Conservation (phyloP, 305 asterid species). For the Fraxinus sp. region DNA sequence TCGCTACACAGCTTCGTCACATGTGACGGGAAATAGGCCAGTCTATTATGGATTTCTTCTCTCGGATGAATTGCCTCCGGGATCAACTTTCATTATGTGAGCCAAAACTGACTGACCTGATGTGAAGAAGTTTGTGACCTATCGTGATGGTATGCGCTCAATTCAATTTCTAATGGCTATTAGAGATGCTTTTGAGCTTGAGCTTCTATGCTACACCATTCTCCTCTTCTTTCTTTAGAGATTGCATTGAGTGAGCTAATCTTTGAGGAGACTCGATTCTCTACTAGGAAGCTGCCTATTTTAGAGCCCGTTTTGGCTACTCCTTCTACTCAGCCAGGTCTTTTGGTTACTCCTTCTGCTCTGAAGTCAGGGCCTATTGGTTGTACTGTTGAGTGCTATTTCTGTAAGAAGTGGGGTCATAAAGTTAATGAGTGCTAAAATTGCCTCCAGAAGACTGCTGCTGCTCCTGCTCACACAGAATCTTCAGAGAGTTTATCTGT, state of each 20-base stretch:
- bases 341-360: not conserved
- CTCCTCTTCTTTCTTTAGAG: not conserved
- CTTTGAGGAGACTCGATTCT: not conserved
- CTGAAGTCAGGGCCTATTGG: not conserved
- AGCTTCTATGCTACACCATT: not conserved
- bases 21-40: not conserved
- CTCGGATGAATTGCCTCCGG: not conserved
- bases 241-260: not conserved
- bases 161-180: not conserved
- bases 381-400: not conserved
- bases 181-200: not conserved
- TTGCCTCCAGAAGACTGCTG: not conserved
- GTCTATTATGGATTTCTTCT: not conserved
- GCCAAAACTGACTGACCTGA: not conserved
- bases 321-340: not conserved
- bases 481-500: not conserved
- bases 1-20: no score
- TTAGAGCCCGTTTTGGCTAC: not conserved
- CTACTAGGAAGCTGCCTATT: not conserved
- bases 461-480: not conserved
- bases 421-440: not conserved
- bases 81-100: not conserved
- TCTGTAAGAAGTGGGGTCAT: not conserved
- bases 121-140: not conserved
- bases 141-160: no score